Evolutionary conservation across 2,329 filamentous ascomycete species (phyloP).

Genomic region (Colletotrichum costaricense): DNA sequence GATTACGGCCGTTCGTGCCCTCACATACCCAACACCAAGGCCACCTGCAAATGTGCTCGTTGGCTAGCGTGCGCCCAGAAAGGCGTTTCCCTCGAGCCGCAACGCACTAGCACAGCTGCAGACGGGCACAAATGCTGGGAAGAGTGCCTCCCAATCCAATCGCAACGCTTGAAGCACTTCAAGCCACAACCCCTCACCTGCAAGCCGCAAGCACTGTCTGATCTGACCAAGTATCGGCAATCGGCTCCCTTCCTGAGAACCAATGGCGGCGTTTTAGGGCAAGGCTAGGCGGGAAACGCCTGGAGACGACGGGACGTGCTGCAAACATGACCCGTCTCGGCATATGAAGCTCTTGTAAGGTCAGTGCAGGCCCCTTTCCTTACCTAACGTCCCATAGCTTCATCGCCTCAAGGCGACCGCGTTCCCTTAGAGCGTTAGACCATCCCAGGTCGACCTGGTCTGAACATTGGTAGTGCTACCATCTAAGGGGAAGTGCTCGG

Average conservation of each 20-base stretch:
- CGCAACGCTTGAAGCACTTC: background rate
- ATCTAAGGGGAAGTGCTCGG: background rate
- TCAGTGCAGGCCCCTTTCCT: background rate
- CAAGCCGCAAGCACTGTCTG: background rate
- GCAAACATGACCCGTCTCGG: conserved; percentile 27
- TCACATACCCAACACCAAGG: background rate
- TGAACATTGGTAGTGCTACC: background rate
- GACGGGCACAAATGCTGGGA: background rate
- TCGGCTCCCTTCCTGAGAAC: background rate
- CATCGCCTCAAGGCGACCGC: background rate
- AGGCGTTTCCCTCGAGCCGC: conserved; percentile 7
- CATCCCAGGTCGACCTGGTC: background rate
- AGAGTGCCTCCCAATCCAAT: conserved; percentile 5
- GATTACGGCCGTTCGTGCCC: background rate
- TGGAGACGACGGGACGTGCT: conserved; percentile 14
- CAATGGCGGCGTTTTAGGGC: background rate
- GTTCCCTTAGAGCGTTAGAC: background rate
- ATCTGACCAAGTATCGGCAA: background rate
- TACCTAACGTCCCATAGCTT: background rate
- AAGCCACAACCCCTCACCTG: background rate
- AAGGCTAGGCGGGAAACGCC: background rate
- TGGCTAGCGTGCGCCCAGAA: background rate
- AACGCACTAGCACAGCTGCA: conserved; percentile 2
- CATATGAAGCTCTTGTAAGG: conserved; percentile 20
- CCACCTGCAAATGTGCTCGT: background rate